Conservation (phyloP, 768 basidiomycete genomes). For the Trametes gibbosa region DNA sequence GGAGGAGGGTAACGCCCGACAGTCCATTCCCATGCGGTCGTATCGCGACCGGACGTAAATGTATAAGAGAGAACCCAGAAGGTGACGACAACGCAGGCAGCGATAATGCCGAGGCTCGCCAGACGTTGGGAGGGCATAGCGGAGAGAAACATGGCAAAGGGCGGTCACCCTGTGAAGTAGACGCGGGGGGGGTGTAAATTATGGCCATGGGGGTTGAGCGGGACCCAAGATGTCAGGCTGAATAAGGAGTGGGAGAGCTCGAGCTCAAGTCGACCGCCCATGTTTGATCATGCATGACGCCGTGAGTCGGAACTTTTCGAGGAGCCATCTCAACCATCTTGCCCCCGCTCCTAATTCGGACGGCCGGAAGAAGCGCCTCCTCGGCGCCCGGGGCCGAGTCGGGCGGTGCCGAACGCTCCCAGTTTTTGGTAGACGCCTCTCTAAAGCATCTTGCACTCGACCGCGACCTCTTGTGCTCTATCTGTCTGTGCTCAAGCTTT, state of each 20-base stretch:
- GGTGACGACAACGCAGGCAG: neutral
- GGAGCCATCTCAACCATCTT: no score
- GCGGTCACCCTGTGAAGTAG: neutral
- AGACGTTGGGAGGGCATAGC: conserved; percentile 1
- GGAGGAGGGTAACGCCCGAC: conserved; percentile 1
- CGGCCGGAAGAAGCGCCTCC: neutral
- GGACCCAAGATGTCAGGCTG: neutral
- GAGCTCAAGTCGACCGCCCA: no score
- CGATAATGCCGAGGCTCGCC: neutral
- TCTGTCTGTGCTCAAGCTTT: neutral
- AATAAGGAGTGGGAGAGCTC: neutral
- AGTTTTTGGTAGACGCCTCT: conserved; percentile 10
- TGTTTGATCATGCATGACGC: no score
- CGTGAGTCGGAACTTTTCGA: no score
- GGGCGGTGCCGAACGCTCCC: neutral
- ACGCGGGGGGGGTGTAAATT: no score
- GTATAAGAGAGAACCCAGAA: conserved; percentile 8
- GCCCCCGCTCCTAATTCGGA: neutral
- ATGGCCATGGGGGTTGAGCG: neutral
- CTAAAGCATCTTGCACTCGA: neutral
- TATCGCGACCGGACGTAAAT: neutral
- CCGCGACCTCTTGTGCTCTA: neutral
- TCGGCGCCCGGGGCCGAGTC: neutral
- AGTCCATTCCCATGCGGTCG: neutral
- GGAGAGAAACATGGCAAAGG: neutral